Evolutionary conservation across 768 basidiomycete species (phyloP).

Genomic region (Boletus fagicola): DNA sequence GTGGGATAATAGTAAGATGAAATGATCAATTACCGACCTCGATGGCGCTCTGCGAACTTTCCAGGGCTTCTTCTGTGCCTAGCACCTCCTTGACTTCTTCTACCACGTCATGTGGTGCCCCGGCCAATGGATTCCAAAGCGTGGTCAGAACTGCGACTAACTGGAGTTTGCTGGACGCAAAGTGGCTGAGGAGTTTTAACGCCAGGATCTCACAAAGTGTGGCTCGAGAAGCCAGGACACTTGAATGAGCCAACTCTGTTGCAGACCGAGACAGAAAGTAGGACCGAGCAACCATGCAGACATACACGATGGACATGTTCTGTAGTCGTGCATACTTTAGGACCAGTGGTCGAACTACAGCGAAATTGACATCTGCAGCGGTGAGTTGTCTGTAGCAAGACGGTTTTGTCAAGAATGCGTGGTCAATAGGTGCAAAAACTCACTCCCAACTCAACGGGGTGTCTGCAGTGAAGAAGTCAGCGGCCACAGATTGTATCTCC

Average conservation of each 20-base stretch:
- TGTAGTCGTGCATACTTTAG: slow-evolving; percentile 73
- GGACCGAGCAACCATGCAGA: slow-evolving; percentile 72
- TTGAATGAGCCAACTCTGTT: slow-evolving; percentile 73
- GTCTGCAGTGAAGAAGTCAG: slow-evolving; percentile 40
- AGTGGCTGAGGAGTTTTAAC: slow-evolving; percentile 77
- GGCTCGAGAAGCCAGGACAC: slow-evolving; percentile 68
- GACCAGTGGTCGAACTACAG: slow-evolving; percentile 74
- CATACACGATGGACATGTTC: slow-evolving; percentile 74
- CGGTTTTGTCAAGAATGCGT: background rate
- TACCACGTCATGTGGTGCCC: slow-evolving; percentile 64
- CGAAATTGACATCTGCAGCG: slow-evolving; percentile 80
- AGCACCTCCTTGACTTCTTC: slow-evolving; percentile 60
- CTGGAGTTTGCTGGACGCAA: slow-evolving; percentile 72
- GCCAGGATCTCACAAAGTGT: slow-evolving; percentile 86
- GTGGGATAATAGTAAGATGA: background rate
- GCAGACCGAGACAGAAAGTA: slow-evolving; percentile 74
- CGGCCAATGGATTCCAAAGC: slow-evolving; percentile 82
- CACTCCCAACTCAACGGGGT: slow-evolving; percentile 79
- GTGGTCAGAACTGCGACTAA: slow-evolving; percentile 75
- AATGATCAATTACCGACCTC: slow-evolving; percentile 55
- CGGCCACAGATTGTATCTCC: background rate
- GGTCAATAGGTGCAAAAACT: slow-evolving; percentile 29
- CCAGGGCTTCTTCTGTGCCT: slow-evolving; percentile 52
- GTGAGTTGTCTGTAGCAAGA: slow-evolving; percentile 61
- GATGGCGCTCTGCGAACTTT: slow-evolving; percentile 76